Percentiles rank a stretch among this genome's conserved stretches.
phyloP scores from a whole-genome alignment of 1,284 basidiomycete species.

The Schizopora paradoxa region DNA sequence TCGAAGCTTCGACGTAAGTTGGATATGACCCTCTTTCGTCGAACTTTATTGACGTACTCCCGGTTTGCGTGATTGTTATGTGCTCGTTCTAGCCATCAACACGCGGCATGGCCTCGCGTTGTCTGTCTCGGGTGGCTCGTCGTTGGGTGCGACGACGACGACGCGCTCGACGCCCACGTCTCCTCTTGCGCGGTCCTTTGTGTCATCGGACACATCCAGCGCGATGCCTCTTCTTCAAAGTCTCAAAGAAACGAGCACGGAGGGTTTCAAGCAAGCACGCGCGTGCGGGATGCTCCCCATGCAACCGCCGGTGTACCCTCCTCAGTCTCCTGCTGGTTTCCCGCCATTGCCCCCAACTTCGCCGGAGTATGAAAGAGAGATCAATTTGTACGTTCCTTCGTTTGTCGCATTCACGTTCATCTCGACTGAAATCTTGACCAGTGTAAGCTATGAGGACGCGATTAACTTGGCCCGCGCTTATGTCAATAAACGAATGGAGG shows the following conservation, averaged over 20 bases:
- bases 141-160: no score
- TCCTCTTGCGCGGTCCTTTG: no score
- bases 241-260: constrained; percentile 4
- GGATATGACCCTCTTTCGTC: no score
- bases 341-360: neutral
- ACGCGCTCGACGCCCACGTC: no score
- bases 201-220: no score
- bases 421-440: neutral
- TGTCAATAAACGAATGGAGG: neutral
- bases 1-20: no score
- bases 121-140: no score
- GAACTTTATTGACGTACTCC: no score
- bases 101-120: no score
- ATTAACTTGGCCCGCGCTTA: no score
- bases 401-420: neutral
- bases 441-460: neutral
- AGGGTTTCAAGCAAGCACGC: constrained; percentile 7
- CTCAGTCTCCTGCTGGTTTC: neutral
- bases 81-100: no score
- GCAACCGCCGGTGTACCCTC: neutral
- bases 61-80: no score
- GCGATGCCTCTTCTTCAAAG: constrained; percentile 7
- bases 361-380: neutral
- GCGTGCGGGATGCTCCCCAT: constrained; percentile 12
- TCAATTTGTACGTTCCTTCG: neutral